Base-by-base conservation (phyloP, 2,329 filamentous ascomycete species). In the Microascus cirrosus region DNA sequence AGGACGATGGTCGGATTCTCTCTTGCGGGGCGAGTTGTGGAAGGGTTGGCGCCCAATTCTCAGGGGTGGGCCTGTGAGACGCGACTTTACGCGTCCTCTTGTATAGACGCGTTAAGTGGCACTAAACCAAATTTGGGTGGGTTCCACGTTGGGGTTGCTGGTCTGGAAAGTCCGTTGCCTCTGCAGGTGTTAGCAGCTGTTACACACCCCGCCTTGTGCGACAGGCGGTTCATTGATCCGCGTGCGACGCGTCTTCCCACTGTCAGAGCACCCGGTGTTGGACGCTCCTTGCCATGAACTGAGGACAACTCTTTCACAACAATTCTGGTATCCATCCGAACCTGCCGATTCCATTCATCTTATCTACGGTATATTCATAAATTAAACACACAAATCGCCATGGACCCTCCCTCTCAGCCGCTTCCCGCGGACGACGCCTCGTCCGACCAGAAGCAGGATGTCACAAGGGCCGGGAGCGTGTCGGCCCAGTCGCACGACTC, bases 401-500 rank as follows among this genome's bases (percentile, higher is more conserved):
- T 56, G 55, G 55, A 56, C 50, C 55, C 55, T 18, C 55, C 55
- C n/a, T 20, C 55, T 22, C 55, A 56, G 28, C 42, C 55, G 15
- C 50, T 42, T 11, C 55, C 51, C 18, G 20, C 28, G 13, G 55
- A 42, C 42, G 42, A 56, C 18, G 36, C 55, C 24, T 56, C 60
- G 24, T 52, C 51, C 39, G 39, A 52, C 22, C 56, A 58, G 39
- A 56, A 59, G 48, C 58, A 52, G 24, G 57, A 57, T 18, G 60
- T 63, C 6, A 64, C 72, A 35, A 80, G 82, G 62, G 81, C 74
- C 62, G 76, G 79, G 60, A 85, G 83, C 73, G 78, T 82, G 63
- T 85, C 82, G 39, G 78, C 81, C 61, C 72, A 75, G 35, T 82
- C 83, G 0, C 77, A 84, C 54, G 74, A 80, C 58, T 90, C 86